A percentile compares a stretch with the other conserved stretches of the same genome.
Conservation (phyloP, 2,329 filamentous ascomycete species). For the Trichophyton mentagrophytes region DNA sequence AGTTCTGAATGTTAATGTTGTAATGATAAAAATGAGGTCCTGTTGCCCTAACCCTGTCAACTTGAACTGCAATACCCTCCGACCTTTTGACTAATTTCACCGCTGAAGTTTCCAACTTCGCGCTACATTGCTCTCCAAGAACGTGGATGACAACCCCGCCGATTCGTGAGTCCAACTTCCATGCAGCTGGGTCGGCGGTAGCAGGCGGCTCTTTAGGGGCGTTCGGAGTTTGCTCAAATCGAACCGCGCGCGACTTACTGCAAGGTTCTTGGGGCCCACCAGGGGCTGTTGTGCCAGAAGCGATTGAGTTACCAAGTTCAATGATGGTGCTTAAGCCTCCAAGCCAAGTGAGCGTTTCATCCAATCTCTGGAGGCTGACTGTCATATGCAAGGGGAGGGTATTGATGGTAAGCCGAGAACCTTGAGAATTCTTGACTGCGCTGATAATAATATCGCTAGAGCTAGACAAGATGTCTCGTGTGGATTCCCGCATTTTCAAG, state of each 20-base stretch:
- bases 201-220: background rate
- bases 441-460: conserved; percentile 29
- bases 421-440: conserved; percentile 21
- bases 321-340: conserved; percentile 85
- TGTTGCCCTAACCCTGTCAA: conserved; percentile 61
- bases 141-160: conserved; percentile 65
- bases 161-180: conserved; percentile 63
- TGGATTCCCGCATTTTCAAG: conserved; percentile 35
- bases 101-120: conserved; percentile 64
- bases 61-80: conserved; percentile 56
- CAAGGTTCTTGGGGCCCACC: conserved; percentile 21
- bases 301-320: conserved; percentile 74
- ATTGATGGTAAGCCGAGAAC: conserved; percentile 45
- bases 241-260: conserved; percentile 38
- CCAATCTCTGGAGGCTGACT: conserved; percentile 65
- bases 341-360: conserved; percentile 78
- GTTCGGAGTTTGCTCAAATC: conserved; percentile 31
- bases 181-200: background rate
- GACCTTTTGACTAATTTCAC: conserved; percentile 68
- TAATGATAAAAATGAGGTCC: conserved; percentile 53
- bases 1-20: conserved; percentile 19
- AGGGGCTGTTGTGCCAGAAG: conserved; percentile 51
- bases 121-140: conserved; percentile 62
- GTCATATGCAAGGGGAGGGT: conserved; percentile 66
- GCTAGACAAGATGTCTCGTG: conserved; percentile 28